Evolutionary conservation across 495 filamentous ascomycete species (phyloP), one percentile per base, ranked within the genome.

Genomic region (Chaetomium cochliodes): DNA sequence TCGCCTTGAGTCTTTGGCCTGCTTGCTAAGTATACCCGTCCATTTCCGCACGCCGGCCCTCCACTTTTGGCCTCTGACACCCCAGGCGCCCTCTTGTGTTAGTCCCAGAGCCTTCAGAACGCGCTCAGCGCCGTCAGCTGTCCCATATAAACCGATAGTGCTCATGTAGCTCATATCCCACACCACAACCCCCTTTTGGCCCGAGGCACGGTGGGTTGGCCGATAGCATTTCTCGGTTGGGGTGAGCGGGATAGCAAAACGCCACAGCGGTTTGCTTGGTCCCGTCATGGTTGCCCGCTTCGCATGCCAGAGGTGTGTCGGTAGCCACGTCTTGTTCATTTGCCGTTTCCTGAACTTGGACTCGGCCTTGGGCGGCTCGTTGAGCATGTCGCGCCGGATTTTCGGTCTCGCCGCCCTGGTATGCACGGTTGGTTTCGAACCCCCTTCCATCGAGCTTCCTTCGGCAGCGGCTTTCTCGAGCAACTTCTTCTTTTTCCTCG

Each of bases 131-230:
- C 85, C 87, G 15, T 77, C 69, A 49, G 85, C 82, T 5, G 78
- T 72, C 8, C 96, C 94, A 62, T 90, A 88, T 2, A 97, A 69
- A 39, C 87, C 83, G 66, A 96, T 87, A 2, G 91, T 97, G 72
- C 91, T 87, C 78, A 94, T 91, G 73, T 97, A 98, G 71, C 93
- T 97, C 85, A 87, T 92, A 78, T 98, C 94, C 93, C 96, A 98
- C 12, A 93, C 82, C 20, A 88, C 80, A 20, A 85, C 86, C 15
- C 82, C 80, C 57, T 79, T 78, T 47, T 82, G 79, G 49, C 75
- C 76, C 42, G 81, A 83, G n/a, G 92, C 90, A 44, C 96, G 83
- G 77, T 97, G 93, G 2, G 91, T 94, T 44, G 89, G 86, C 22
- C 94, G 81, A 74, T 96, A 97, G 59, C 87, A 87, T 77, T 98